Conservation (phyloP, 2,329 filamentous ascomycete genomes). For the Fusarium sp. region DNA sequence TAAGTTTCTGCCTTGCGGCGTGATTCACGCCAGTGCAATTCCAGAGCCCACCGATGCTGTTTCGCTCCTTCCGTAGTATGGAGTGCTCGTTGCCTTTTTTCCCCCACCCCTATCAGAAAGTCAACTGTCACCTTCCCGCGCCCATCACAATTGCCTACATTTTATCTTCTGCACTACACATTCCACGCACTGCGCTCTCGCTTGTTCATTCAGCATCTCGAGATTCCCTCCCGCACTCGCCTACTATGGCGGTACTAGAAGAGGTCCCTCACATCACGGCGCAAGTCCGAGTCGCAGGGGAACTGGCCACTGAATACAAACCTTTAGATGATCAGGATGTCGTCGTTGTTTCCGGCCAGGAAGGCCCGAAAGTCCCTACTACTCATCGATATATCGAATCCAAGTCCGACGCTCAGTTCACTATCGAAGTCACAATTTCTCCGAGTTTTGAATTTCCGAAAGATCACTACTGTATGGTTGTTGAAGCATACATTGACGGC, state of each 20-base stretch:
- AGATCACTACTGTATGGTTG: fast-evolving
- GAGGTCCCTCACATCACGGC: constrained; percentile 33
- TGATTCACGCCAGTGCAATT: not conserved
- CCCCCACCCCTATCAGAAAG: not conserved
- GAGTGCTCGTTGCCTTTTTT: not conserved
- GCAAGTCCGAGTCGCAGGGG: constrained; percentile 30
- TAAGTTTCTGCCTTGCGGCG: not conserved
- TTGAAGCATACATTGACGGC: constrained; percentile 32
- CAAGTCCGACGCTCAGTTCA: constrained; percentile 31
- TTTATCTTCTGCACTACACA: not conserved
- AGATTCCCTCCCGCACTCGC: not conserved
- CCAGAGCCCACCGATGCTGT: not conserved
- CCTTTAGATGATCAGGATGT: not conserved
- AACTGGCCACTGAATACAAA: constrained; percentile 42
- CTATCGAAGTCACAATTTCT: constrained; percentile 15
- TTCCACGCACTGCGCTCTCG: not conserved
- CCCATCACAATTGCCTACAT: not conserved
- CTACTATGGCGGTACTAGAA: constrained; percentile 41
- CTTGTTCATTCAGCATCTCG: not conserved
- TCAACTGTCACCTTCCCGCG: not conserved
- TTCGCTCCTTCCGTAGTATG: no score
- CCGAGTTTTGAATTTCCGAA: not conserved
- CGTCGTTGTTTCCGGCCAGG: fast-evolving
- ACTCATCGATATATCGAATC: constrained; percentile 46
- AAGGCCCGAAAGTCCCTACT: not conserved